Conservation (phyloP, 345 rosid genomes). For the Hypericum perforatum region DNA sequence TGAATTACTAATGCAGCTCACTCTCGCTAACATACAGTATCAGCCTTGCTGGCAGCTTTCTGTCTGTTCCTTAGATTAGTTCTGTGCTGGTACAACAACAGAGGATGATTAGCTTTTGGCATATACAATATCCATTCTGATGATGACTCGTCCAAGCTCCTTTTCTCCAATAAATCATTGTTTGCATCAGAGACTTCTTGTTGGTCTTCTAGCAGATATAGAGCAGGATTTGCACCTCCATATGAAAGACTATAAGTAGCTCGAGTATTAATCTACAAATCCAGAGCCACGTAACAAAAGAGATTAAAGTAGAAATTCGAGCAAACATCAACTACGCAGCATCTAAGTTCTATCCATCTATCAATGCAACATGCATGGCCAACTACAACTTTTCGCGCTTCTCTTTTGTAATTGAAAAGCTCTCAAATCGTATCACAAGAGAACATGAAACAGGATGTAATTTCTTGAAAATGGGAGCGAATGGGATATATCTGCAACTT, state of each 20-base stretch:
- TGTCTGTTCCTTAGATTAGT: slow-evolving; percentile 38
- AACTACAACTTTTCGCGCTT: too few relatives aligned
- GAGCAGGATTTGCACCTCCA: slow-evolving; percentile 61
- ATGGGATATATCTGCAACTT: too few relatives aligned
- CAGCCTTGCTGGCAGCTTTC: slow-evolving; percentile 39
- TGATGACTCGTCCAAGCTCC: slow-evolving; percentile 22
- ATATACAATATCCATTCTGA: slow-evolving; percentile 67
- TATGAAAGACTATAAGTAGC: slow-evolving; percentile 68
- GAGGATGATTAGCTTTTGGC: slow-evolving; percentile 79
- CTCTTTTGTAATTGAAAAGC: too few relatives aligned
- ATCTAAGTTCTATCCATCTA: too few relatives aligned
- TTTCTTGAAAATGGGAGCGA: too few relatives aligned
- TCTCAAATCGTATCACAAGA: too few relatives aligned
- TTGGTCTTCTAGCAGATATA: slow-evolving; percentile 46
- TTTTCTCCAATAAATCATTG: slow-evolving; percentile 19
- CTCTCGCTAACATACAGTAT: slow-evolving; percentile 37
- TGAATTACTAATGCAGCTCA: background rate
- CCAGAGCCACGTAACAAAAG: slow-evolving; percentile 9
- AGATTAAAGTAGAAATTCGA: too few relatives aligned
- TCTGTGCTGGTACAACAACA: slow-evolving; percentile 73
- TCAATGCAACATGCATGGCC: too few relatives aligned
- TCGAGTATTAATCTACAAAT: slow-evolving; percentile 72
- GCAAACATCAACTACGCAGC: too few relatives aligned
- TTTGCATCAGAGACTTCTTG: slow-evolving; percentile 21
- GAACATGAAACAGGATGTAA: too few relatives aligned